Evolutionary conservation across 768 basidiomycete genomes (phyloP).

Genomic region (Lentinula sp.): DNA sequence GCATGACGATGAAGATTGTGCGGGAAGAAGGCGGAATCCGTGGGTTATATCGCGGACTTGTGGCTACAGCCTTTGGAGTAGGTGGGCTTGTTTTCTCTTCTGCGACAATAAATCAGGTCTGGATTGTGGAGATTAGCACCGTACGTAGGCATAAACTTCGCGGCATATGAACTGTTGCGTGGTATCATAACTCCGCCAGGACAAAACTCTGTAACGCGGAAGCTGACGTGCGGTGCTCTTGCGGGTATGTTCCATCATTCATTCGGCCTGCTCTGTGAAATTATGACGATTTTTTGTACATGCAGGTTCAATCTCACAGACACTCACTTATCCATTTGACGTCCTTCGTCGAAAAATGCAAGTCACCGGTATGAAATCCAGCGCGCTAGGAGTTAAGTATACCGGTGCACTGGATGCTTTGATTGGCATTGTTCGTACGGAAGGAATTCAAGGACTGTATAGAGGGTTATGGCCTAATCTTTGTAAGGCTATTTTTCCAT

Average conservation of each 20-base stretch:
- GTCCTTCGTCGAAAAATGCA: slow-evolving; percentile 95
- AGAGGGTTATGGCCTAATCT: slow-evolving; percentile 87
- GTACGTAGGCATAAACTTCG: slow-evolving; percentile 87
- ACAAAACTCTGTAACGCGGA: slow-evolving; percentile 58
- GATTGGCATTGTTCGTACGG: slow-evolving; percentile 56
- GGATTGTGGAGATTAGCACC: slow-evolving; percentile 43
- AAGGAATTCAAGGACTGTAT: slow-evolving; percentile 77
- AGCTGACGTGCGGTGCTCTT: slow-evolving; percentile 80
- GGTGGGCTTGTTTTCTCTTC: neutral
- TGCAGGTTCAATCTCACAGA: slow-evolving; percentile 85
- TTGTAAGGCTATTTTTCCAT: slow-evolving; percentile 41
- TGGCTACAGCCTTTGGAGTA: slow-evolving; percentile 83
- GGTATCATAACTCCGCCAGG: slow-evolving; percentile 79
- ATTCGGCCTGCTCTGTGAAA: neutral
- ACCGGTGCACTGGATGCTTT: slow-evolving; percentile 79
- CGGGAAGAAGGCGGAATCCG: slow-evolving; percentile 87
- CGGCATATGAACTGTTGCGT: slow-evolving; percentile 83
- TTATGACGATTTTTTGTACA: neutral
- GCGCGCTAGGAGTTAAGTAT: slow-evolving; percentile 59
- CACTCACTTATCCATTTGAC: slow-evolving; percentile 94
- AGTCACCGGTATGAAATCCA: slow-evolving; percentile 71
- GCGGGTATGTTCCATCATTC: slow-evolving; percentile 47
- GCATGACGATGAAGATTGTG: slow-evolving; percentile 89
- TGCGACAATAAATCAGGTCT: too few relatives aligned
- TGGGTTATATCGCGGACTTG: slow-evolving; percentile 80